These are phyloP conservation scores for Arthroderma sp. DNA, from an alignment of 2,329 filamentous ascomycete genomes.

Conservation along the genomic window DNA sequence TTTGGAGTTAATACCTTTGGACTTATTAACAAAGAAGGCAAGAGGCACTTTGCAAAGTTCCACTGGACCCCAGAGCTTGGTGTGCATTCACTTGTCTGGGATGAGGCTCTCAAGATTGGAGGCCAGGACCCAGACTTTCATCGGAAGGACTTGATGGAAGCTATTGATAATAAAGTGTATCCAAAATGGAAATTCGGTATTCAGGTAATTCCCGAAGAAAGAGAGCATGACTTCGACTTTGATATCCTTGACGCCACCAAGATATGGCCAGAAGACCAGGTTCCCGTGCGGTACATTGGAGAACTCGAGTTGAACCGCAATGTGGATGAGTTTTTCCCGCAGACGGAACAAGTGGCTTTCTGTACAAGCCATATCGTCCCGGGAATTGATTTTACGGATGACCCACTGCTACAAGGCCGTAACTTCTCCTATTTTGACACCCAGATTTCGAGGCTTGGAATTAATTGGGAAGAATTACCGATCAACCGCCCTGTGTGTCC, in stretches of 20 bases:
- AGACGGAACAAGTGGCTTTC: constrained; percentile 74
- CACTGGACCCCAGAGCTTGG: constrained; percentile 62
- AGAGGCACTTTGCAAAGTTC: constrained; percentile 65
- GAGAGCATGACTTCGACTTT: constrained; percentile 68
- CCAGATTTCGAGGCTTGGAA: constrained; percentile 53
- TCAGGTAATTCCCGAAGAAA: constrained; percentile 59
- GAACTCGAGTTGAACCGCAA: constrained; percentile 69
- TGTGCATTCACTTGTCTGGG: constrained; percentile 62
- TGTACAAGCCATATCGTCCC: constrained; percentile 68
- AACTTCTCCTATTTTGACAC: constrained; percentile 47
- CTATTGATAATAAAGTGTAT: constrained; percentile 57
- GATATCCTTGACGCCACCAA: constrained; percentile 79
- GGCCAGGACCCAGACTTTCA: constrained; percentile 73
- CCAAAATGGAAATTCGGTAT: constrained; percentile 74
- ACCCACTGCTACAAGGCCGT: constrained; percentile 60
- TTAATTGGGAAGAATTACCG: constrained; percentile 64
- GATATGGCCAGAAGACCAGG: constrained; percentile 65
- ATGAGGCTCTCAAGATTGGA: constrained; percentile 61
- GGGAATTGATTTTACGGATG: constrained; percentile 63
- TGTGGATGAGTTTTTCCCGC: constrained; percentile 66
- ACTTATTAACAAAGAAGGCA: constrained; percentile 52
- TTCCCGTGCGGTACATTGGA: constrained; percentile 65
- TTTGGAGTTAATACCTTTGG: constrained; percentile 74
- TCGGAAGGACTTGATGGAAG: constrained; percentile 60
- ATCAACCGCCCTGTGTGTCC: constrained; percentile 65